Percentiles rank a stretch among this genome's conserved stretches.
These are phyloP conservation scores for Globisporangium iwayamae DNA, from an alignment of 352 stramenopile genomes.

Conservation along the genomic window DNA sequence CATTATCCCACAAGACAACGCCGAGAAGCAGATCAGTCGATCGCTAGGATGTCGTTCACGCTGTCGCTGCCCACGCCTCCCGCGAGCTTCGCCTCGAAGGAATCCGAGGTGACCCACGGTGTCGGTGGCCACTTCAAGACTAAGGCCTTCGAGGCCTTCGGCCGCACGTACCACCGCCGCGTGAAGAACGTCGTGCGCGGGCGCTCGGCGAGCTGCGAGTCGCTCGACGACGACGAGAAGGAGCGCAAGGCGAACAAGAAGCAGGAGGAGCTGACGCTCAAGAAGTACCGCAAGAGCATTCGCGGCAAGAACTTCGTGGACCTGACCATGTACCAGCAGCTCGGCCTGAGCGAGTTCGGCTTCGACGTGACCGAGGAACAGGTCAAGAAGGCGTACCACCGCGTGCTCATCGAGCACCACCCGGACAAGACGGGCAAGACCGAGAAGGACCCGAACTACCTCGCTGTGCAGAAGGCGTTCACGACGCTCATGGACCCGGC, in stretches of 20 bases:
- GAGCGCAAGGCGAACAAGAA: constrained; percentile 57
- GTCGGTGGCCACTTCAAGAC: constrained; percentile 72
- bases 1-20: neutral
- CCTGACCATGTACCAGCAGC: constrained; percentile 86
- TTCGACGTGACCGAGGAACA: constrained; percentile 82
- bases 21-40: neutral
- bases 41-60: constrained; percentile 31
- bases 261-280: constrained; percentile 60
- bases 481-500: constrained; percentile 71
- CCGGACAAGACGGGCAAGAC: constrained; percentile 87
- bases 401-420: constrained; percentile 86
- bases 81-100: constrained; percentile 32
- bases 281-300: constrained; percentile 82
- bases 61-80: constrained; percentile 64
- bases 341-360: constrained; percentile 66
- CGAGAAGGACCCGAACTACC: constrained; percentile 87
- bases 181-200: constrained; percentile 73
- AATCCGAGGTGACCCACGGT: constrained; percentile 48
- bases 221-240: constrained; percentile 61
- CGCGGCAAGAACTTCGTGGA: constrained; percentile 79
- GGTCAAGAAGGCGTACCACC: constrained; percentile 88
- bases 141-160: constrained; percentile 73
- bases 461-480: constrained; percentile 84
- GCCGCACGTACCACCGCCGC: constrained; percentile 68
- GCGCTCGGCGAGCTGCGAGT: constrained; percentile 74